A percentile compares a stretch with the other conserved stretches of the same genome.
Evolutionary conservation across 129 eudicot genomes (phyloP).

Genomic region (Flaveria bidentis): DNA sequence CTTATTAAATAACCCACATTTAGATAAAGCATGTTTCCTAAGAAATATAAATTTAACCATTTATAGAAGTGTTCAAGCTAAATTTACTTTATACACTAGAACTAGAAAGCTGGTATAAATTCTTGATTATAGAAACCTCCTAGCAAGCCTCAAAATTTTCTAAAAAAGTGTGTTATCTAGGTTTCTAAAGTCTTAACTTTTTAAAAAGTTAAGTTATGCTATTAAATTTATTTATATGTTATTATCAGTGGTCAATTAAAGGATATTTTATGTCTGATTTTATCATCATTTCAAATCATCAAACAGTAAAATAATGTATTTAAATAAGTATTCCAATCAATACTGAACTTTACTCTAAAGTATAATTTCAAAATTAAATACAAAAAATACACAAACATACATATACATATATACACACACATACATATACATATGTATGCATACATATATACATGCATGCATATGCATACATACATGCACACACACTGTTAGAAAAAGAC

Average conservation of each 20-base stretch:
- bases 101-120: not conserved
- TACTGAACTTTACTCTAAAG: not conserved
- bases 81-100: not conserved
- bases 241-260: conserved; percentile 11
- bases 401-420: too few relatives aligned
- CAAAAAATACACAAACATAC: too few relatives aligned
- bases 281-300: not conserved
- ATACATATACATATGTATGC: too few relatives aligned
- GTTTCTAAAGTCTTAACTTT: not conserved
- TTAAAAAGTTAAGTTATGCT: not conserved
- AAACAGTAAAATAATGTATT: not conserved
- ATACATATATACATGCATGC: not conserved
- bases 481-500: not conserved
- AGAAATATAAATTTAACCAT: not conserved
- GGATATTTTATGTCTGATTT: conserved; percentile 13
- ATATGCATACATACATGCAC: not conserved
- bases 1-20: not conserved
- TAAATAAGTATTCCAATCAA: not conserved
- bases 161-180: not conserved
- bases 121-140: not conserved
- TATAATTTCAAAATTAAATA: not conserved
- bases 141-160: not conserved
- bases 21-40: not conserved
- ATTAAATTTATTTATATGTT: conserved; percentile 9
- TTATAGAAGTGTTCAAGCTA: not conserved